These are phyloP conservation scores for Phytophthora citricola DNA, from an alignment of 352 stramenopile genomes.

Conservation along the genomic window DNA sequence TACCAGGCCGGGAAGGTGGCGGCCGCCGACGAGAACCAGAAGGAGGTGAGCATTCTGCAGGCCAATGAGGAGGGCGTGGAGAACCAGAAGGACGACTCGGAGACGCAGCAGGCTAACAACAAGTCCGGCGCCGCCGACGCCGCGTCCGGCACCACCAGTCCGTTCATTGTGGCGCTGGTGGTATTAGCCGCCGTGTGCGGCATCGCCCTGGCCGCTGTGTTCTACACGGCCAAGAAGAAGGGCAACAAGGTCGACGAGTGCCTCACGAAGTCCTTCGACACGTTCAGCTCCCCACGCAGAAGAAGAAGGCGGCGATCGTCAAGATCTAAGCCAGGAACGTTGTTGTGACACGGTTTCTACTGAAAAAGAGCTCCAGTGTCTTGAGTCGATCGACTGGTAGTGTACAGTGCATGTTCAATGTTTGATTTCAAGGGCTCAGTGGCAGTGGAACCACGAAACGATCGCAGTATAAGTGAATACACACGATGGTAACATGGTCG, in stretches of 20 bases:
- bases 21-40: constrained; percentile 9
- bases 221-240: constrained; percentile 32
- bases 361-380: constrained; percentile 7
- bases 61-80: constrained; percentile 32
- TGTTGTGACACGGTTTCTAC: constrained; percentile 5
- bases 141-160: constrained; percentile 13
- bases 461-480: constrained; percentile 35
- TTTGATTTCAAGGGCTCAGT: constrained; percentile 33
- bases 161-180: constrained; percentile 30
- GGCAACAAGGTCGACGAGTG: constrained; percentile 14
- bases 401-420: constrained; percentile 33
- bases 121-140: constrained; percentile 4
- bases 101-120: constrained; percentile 27
- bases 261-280: constrained; percentile 34
- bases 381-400: constrained; percentile 14
- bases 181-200: constrained; percentile 22
- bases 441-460: constrained; percentile 38
- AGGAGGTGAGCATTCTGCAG: constrained; percentile 39
- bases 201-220: constrained; percentile 28
- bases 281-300: constrained; percentile 35
- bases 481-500: constrained; percentile 28
- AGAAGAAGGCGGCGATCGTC: constrained; percentile 38
- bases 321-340: constrained; percentile 34
- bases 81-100: constrained; percentile 24
- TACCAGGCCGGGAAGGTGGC: constrained; percentile 38